Percentiles rank a stretch among this genome's conserved stretches.
Evolutionary conservation across 768 basidiomycete species (phyloP).

Genomic region (Macrolepiota fuliginosa): DNA sequence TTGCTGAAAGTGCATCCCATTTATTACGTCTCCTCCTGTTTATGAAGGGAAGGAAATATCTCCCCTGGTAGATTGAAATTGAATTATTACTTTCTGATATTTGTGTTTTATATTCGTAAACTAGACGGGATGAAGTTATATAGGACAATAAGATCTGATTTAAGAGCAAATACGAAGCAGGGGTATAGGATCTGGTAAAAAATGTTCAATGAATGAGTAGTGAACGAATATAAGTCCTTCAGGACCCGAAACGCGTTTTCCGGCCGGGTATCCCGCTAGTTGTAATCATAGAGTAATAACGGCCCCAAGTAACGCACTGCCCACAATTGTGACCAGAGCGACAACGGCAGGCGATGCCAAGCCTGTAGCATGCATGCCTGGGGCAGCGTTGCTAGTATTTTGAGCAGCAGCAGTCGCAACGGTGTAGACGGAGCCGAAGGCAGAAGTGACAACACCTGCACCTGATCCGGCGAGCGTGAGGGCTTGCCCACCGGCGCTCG

Average conservation of each 20-base stretch:
- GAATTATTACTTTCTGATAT: too few relatives aligned
- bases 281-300: slow-evolving; percentile 30
- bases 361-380: slow-evolving; percentile 23
- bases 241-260: not conserved
- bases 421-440: slow-evolving; percentile 53
- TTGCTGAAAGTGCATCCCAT: too few relatives aligned
- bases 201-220: not conserved
- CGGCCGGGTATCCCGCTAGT: not conserved
- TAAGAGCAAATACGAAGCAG: not conserved
- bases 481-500: slow-evolving; percentile 55
- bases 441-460: slow-evolving; percentile 43
- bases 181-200: not conserved
- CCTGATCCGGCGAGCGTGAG: slow-evolving; percentile 54
- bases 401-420: slow-evolving; percentile 36
- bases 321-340: slow-evolving; percentile 33
- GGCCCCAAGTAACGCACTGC: slow-evolving; percentile 40
- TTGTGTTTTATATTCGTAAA: too few relatives aligned
- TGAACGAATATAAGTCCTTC: not conserved
- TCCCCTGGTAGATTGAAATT: too few relatives aligned
- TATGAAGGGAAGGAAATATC: too few relatives aligned
- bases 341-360: slow-evolving; percentile 28
- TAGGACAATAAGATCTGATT: not conserved
- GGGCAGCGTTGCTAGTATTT: slow-evolving; percentile 15
- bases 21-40: too few relatives aligned
- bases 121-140: not conserved